A percentile compares a stretch with the other conserved stretches of the same genome.
Conservation (phyloP, 257 asterid species). For the Primulina eburnea region DNA sequence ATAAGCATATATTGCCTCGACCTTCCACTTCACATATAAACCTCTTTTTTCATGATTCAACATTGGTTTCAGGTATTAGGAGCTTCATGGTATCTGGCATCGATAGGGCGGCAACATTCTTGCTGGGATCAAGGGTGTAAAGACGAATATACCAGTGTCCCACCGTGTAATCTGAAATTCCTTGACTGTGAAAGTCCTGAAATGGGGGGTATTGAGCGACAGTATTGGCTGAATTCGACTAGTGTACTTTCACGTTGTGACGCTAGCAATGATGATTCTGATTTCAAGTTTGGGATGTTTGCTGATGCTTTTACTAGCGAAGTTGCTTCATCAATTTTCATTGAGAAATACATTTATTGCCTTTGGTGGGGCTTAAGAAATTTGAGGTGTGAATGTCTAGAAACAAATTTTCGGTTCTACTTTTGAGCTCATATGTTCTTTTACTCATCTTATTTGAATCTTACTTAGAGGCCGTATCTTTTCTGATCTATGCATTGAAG, state of each 20-base stretch:
- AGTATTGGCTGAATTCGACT: constrained; percentile 65
- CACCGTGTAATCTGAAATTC: constrained; percentile 49
- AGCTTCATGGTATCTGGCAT: constrained; percentile 89
- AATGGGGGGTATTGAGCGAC: constrained; percentile 25
- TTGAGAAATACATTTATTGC: constrained; percentile 77
- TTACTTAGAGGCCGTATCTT: background rate
- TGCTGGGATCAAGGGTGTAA: constrained; percentile 71
- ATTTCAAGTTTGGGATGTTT: constrained; percentile 92
- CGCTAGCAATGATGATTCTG: constrained; percentile 65
- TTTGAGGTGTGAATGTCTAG: constrained; percentile 53
- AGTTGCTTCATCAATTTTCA: constrained; percentile 69
- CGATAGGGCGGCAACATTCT: constrained; percentile 81
- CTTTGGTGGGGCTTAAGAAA: constrained; percentile 99
- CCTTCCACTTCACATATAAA: background rate
- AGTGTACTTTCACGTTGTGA: constrained; percentile 53
- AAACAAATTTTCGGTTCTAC: background rate
- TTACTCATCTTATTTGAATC: background rate
- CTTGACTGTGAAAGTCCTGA: constrained; percentile 50
- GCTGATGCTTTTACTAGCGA: constrained; percentile 82
- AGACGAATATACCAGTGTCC: constrained; percentile 36
- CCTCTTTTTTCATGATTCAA: background rate
- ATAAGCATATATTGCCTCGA: background rate
- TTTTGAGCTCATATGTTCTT: background rate
- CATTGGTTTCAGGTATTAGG: constrained; percentile 57
- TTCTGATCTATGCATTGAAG: background rate